Percentiles rank a stretch among this genome's conserved stretches.
Evolutionary conservation across 179 eudicot species (phyloP).

Genomic region (Pouteria campechiana): DNA sequence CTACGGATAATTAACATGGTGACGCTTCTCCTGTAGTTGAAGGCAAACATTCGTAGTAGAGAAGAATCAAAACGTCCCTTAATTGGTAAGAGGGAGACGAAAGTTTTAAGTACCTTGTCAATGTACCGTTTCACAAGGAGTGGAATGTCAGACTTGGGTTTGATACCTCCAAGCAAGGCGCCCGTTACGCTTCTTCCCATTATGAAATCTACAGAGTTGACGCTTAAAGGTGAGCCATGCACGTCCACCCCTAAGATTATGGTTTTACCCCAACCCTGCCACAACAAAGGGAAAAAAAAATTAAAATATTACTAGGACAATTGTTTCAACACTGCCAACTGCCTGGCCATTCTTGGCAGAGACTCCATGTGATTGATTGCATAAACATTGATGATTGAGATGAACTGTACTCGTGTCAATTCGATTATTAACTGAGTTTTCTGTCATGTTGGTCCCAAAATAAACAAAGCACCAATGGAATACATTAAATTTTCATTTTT

Average conservation of each 20-base stretch:
- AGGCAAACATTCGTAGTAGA: no score
- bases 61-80: no score
- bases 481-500: no score
- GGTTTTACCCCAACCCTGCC: conserved; percentile 59
- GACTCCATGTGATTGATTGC: no score
- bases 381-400: no score
- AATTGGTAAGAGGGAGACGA: no score
- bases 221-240: conserved; percentile 26
- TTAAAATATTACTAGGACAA: background rate
- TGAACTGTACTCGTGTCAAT: no score
- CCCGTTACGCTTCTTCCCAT: conserved; percentile 43
- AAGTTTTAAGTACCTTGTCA: conserved; percentile 45
- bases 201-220: conserved; percentile 20
- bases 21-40: no score
- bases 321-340: background rate
- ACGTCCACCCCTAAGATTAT: conserved; percentile 53
- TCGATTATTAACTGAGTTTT: no score
- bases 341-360: background rate
- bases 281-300: no score
- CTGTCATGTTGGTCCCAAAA: background rate
- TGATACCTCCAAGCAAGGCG: conserved; percentile 51
- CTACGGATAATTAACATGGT: no score
- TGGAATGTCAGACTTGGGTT: conserved; percentile 61
- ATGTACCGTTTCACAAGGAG: conserved; percentile 33
- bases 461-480: no score